Evolutionary conservation across 2,329 filamentous ascomycete genomes (phyloP), one percentile per base, ranked within the genome.

Genomic region (Xenoacremonium recifei): DNA sequence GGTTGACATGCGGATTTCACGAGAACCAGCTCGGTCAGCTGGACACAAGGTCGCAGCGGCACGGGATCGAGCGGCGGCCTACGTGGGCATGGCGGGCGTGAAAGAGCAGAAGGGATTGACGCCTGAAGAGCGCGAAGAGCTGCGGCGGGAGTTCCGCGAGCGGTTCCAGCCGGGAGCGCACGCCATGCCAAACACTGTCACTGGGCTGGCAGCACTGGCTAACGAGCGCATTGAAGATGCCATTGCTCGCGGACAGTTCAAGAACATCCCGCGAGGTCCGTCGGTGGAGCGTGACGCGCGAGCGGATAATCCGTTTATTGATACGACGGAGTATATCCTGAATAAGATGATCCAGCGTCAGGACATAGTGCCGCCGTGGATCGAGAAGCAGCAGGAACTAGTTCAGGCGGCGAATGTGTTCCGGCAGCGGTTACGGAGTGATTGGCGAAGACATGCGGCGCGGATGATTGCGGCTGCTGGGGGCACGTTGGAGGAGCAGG

Each of bases 321-420:
- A 97, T 60, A 97, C 92, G 1, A 97, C 93, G 0, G 92, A 97
- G 66, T 96, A 96, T 63, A 88, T 97, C 56, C 86, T 97, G 85
- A 97, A 99, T 68, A 93, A 95, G 68, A 96, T 97, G 72, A 96
- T 99, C 49, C 88, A 96, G 68, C 85, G 87, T 44, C 93, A 99
- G 65, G 91, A 96, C 16, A 88, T 97, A 45, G 89, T 95, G 1
- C 93, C 93, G 1, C 92, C 92, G 0, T 99, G 93, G 93, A 97
- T 99, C 45, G 93, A 99, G 67, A 97, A 96, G 68, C 93, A 99
- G 64, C 92, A 97, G 61, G 90, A 96, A 57, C 71, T 97, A 5
- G 76, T 82, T 10, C 82, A 80, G 46, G 78, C 87, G 1, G 77
- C 84, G 1, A 76, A 73, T 11, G 73, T 75, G 1, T 96, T 99